phyloP scores from a whole-genome alignment of 2,329 filamentous ascomycete genomes.

The Pyricularia sp. region DNA sequence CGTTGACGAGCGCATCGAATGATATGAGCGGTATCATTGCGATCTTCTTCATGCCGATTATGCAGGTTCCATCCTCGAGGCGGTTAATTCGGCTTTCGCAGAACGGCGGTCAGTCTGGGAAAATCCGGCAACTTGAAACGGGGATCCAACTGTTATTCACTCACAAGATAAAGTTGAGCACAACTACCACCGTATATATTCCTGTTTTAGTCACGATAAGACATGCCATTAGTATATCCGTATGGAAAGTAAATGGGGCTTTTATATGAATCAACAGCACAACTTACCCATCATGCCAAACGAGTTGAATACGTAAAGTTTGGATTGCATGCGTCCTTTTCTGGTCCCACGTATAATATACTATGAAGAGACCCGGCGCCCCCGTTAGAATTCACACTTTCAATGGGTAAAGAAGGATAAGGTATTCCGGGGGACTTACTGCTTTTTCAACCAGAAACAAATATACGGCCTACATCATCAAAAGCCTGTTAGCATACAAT shows the following conservation, averaged over 20 bases:
- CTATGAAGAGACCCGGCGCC: not conserved
- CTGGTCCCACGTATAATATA: constrained; percentile 38
- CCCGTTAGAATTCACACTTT: not conserved
- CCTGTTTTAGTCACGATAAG: not conserved
- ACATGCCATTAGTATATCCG: not conserved
- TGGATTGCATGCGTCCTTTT: constrained; percentile 41
- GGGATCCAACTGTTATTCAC: not conserved
- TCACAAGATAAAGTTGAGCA: constrained; percentile 47
- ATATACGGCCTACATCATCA: constrained; percentile 29
- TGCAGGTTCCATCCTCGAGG: constrained; percentile 44
- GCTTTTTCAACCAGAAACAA: constrained; percentile 56
- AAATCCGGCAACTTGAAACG: not conserved
- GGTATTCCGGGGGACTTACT: constrained; percentile 10
- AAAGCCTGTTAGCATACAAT: constrained; percentile 28
- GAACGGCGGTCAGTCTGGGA: not conserved
- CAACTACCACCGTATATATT: constrained; percentile 28
- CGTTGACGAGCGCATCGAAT: constrained; percentile 52
- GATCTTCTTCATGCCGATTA: constrained; percentile 50
- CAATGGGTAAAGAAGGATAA: not conserved
- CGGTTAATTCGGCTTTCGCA: constrained; percentile 41
- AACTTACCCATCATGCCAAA: constrained; percentile 42
- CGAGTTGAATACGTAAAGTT: constrained; percentile 52
- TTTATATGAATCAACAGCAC: not conserved
- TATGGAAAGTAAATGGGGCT: too few species aligned
- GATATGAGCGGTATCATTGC: constrained; percentile 52